Evolutionary conservation across 176 grass and related monocot genomes (phyloP).

Genomic region (Avena insularis): DNA sequence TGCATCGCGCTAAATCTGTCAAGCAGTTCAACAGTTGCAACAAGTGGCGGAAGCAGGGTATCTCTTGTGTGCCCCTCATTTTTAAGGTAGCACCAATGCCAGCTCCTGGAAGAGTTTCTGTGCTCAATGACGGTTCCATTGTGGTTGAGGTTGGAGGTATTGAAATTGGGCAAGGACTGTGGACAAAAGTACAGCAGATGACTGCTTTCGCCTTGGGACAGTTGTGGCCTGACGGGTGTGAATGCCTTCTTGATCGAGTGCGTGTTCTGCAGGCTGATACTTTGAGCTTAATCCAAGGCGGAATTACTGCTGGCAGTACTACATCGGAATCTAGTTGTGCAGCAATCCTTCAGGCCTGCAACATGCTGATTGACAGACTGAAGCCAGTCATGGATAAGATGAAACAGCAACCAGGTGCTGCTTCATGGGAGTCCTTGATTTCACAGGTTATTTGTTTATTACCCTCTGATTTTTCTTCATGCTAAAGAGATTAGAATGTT

Average conservation of each 20-base stretch:
- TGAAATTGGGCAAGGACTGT: slow-evolving; percentile 81
- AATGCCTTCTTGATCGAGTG: slow-evolving; percentile 66
- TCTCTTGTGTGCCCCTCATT: slow-evolving; percentile 59
- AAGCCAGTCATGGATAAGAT: slow-evolving; percentile 62
- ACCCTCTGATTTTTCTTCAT: not conserved
- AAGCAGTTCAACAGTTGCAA: slow-evolving; percentile 55
- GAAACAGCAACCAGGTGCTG: slow-evolving; percentile 16
- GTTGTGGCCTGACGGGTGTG: slow-evolving; percentile 57
- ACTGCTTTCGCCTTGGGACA: slow-evolving; percentile 52
- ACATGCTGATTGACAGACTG: slow-evolving; percentile 56
- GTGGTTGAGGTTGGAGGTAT: slow-evolving; percentile 77
- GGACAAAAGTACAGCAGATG: slow-evolving; percentile 87
- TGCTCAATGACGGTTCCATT: slow-evolving; percentile 73
- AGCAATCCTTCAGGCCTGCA: slow-evolving; percentile 64
- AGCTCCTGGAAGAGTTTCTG: slow-evolving; percentile 71
- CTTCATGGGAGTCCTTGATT: slow-evolving; percentile 74
- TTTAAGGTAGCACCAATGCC: slow-evolving; percentile 39
- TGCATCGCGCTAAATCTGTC: slow-evolving; percentile 44
- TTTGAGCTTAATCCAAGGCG: slow-evolving; percentile 69
- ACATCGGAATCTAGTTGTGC: slow-evolving; percentile 74
- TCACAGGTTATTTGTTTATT: slow-evolving; percentile 42
- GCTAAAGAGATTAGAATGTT: not conserved
- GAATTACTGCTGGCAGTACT: slow-evolving; percentile 62
- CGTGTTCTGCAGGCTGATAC: slow-evolving; percentile 76
- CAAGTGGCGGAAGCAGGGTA: slow-evolving; percentile 76